phyloP scores from a whole-genome alignment of 106 monocot genomes.

The Allium sativum region DNA sequence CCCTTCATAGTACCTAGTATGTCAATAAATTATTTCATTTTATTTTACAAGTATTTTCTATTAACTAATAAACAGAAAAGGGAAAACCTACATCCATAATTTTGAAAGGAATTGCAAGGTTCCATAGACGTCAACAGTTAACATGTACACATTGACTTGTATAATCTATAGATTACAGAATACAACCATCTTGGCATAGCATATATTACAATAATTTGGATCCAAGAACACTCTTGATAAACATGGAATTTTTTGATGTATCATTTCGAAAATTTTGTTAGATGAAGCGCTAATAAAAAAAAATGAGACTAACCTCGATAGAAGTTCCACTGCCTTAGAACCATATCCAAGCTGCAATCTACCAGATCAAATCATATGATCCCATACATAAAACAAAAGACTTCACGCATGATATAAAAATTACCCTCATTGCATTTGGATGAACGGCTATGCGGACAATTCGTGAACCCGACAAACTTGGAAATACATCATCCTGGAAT shows the following conservation, averaged over 20 bases:
- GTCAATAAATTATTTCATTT: too few species aligned
- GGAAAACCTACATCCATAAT: not conserved
- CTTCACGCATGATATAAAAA: not conserved
- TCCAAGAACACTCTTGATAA: too few species aligned
- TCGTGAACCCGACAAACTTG: slow-evolving; percentile 80
- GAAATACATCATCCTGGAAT: slow-evolving; percentile 81
- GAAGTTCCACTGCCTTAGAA: slow-evolving; percentile 71
- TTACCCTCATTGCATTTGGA: slow-evolving; percentile 87
- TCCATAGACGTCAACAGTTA: not conserved
- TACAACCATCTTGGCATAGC: too few species aligned
- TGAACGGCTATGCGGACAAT: slow-evolving; percentile 97
- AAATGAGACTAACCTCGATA: slow-evolving; percentile 40
- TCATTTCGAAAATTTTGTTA: too few species aligned
- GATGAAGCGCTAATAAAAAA: too few species aligned
- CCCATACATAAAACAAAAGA: not conserved
- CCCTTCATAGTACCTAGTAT: slow-evolving; percentile 79
- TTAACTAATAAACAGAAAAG: not conserved
- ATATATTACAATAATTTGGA: too few species aligned
- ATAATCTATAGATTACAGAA: too few species aligned
- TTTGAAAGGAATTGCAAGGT: not conserved
- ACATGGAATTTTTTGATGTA: too few species aligned
- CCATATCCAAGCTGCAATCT: slow-evolving; percentile 81
- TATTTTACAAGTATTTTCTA: not conserved
- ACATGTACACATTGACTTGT: not conserved
- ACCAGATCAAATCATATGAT: not conserved